Percentiles rank a stretch among this genome's conserved stretches.
Evolutionary conservation across 2,329 filamentous ascomycete species (phyloP).

Genomic region (Dryadomyces quercivorus): DNA sequence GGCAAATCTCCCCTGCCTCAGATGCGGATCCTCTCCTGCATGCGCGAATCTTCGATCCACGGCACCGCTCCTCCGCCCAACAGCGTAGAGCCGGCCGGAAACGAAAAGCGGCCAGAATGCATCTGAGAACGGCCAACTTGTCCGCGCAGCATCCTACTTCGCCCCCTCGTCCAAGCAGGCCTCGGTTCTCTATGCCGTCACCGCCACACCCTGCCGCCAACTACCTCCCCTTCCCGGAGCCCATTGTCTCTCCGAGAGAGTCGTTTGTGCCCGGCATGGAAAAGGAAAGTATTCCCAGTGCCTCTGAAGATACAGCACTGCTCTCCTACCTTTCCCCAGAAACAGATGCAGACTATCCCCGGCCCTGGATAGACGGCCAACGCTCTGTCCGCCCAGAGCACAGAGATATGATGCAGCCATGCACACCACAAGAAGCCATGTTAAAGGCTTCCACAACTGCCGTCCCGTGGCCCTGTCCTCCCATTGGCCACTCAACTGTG

Average conservation of each 20-base stretch:
- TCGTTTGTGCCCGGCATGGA: too few species aligned
- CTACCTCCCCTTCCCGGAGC: constrained; percentile 1
- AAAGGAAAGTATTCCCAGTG: too few species aligned
- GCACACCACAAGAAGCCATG: constrained; percentile 1
- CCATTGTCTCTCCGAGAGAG: background rate
- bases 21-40: background rate
- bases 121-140: too few species aligned
- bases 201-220: constrained; percentile 1
- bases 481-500: background rate
- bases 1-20: background rate
- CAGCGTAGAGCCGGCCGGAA: background rate
- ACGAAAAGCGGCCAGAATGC: background rate
- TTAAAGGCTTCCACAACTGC: background rate
- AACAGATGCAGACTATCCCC: background rate
- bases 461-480: background rate
- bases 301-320: too few species aligned
- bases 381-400: background rate
- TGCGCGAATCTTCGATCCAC: background rate
- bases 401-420: background rate
- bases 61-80: background rate
- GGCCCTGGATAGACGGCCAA: too few species aligned
- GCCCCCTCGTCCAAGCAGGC: background rate
- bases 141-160: too few species aligned
- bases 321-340: background rate
- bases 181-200: background rate